Base-by-base conservation (phyloP, 192 early-diverging fungal genomes). In the Lobosporangium transversale region DNA sequence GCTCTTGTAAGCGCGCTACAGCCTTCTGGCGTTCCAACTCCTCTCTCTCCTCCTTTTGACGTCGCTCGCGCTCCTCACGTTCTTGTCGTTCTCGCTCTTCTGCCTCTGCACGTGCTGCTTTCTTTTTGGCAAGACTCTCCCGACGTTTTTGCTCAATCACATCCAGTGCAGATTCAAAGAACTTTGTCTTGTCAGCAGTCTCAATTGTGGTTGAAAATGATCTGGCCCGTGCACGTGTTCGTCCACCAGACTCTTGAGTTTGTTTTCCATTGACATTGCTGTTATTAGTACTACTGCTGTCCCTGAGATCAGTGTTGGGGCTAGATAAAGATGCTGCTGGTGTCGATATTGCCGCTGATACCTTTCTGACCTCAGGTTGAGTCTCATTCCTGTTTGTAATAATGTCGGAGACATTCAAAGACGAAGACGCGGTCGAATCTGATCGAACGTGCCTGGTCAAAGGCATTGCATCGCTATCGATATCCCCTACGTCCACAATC, bases 151-250 rank as follows among this genome's bases (percentile, higher is more conserved):
- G 54, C 1, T 57, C 42, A 26, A 74, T 74, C 3, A 51, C 20
- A 8, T 42, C 70, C 27, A 65, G 29, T 8, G 62, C 62, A 30
- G 56, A 54, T 7, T 74, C 62, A 29, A 59, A 74, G 30, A 74
- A 74, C 23, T 65, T 64, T 29, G 37, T 58, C 18, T 53, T 59
- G 4, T 74, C 70, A 15, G 30, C 32, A 0, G 56, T 36, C 18
- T 21, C 23, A 33, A 74, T 58, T 15, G 61, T 65, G 26, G 31
- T 65, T 0, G 62, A 58, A 42, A 74, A 74, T 30, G 56, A 62
- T 32, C 60, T 35, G 27, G 49, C 60, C 29, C 51, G 48, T 5
- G 49, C 49, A 21, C 50, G 51, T 14, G 42, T 69, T 15, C 33
- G 67, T 31, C 40, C 66, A 11, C 66, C 44, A 8, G 67, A 69